phyloP scores from a whole-genome alignment of 371 early-diverging fungal species.

The Modicella reniformis region DNA sequence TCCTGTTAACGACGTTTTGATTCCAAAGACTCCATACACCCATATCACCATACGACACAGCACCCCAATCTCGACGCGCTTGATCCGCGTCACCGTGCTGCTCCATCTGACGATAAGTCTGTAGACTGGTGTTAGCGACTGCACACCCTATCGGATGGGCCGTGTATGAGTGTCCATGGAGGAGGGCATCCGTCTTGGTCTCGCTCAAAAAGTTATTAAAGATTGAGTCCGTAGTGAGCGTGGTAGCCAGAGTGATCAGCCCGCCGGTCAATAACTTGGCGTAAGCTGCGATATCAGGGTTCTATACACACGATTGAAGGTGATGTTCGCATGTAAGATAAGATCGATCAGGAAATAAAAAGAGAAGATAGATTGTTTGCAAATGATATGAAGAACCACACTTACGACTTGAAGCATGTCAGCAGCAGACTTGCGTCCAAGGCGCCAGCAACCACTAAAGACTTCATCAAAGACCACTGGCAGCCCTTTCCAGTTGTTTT shows the following conservation, averaged over 20 bases:
- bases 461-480: constrained; percentile 89
- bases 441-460: constrained; percentile 83
- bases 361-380: background rate
- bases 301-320: constrained; percentile 40
- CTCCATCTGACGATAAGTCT: constrained; percentile 62
- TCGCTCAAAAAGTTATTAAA: constrained; percentile 75
- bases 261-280: constrained; percentile 88
- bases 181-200: constrained; percentile 74
- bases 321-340: constrained; percentile 5
- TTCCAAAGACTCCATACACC: constrained; percentile 71
- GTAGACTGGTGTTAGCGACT: constrained; percentile 73
- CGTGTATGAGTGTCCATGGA: constrained; percentile 88
- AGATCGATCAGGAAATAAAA: background rate
- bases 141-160: constrained; percentile 87
- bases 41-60: constrained; percentile 12
- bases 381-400: constrained; percentile 4
- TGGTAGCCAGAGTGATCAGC: constrained; percentile 76
- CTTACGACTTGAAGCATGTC: constrained; percentile 75
- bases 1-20: constrained; percentile 57
- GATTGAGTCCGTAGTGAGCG: constrained; percentile 73
- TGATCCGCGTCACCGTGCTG: constrained; percentile 51
- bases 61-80: constrained; percentile 62
- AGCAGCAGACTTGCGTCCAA: constrained; percentile 72
- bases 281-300: constrained; percentile 82
- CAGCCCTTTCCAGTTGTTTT: constrained; percentile 64